Evolutionary conservation across 768 basidiomycete species (phyloP).

Genomic region (Ramaria sp.): DNA sequence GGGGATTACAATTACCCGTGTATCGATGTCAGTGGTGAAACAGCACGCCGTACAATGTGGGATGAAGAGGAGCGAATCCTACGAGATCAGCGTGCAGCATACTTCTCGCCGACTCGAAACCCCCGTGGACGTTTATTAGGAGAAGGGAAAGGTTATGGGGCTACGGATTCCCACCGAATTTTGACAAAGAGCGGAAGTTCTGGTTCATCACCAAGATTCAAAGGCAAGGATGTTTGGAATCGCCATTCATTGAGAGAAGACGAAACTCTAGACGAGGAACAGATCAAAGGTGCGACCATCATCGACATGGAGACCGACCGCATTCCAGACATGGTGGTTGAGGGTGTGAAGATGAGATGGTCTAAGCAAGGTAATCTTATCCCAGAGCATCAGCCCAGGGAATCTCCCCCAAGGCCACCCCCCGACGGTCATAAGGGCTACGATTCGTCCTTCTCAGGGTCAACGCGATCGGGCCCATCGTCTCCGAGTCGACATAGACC

Average conservation of each 20-base stretch:
- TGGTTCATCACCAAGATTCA: neutral
- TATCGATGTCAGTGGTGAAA: slow-evolving; percentile 78
- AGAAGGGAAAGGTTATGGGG: slow-evolving; percentile 47
- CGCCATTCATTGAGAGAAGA: neutral
- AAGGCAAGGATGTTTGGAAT: neutral
- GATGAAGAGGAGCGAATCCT: slow-evolving; percentile 81
- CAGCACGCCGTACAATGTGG: slow-evolving; percentile 55
- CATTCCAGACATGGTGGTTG: slow-evolving; percentile 20
- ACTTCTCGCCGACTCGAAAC: slow-evolving; percentile 38
- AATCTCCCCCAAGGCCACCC: neutral
- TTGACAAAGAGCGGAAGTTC: neutral
- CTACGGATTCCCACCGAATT: slow-evolving; percentile 17
- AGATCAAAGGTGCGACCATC: slow-evolving; percentile 19
- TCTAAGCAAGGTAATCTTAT: slow-evolving; percentile 18
- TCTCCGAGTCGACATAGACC: slow-evolving; percentile 13
- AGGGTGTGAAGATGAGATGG: slow-evolving; percentile 38
- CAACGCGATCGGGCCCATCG: slow-evolving; percentile 9
- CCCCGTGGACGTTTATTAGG: slow-evolving; percentile 33
- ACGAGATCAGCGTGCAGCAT: slow-evolving; percentile 61
- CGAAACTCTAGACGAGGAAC: slow-evolving; percentile 11
- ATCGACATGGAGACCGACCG: slow-evolving; percentile 41
- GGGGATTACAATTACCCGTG: slow-evolving; percentile 88
- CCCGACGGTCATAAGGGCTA: neutral
- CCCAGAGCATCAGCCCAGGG: neutral
- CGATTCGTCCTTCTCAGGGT: neutral